Evolutionary conservation across 2,329 filamentous ascomycete species (phyloP).

Genomic region (Monilinia fructigena): DNA sequence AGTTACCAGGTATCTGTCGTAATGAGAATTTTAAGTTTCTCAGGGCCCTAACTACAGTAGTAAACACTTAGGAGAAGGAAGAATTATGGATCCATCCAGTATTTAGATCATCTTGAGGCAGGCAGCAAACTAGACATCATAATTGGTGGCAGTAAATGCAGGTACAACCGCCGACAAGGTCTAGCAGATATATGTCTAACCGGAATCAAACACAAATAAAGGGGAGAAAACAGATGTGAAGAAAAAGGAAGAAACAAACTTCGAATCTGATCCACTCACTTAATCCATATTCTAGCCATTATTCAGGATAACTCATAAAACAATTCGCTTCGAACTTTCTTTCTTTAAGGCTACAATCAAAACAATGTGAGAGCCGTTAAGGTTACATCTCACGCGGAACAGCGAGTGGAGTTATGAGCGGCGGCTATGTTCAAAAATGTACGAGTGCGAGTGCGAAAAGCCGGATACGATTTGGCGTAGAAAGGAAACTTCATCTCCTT

Average conservation of each 20-base stretch:
- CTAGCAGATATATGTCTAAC: neutral
- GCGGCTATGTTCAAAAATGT: constrained; percentile 1
- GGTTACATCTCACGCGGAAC: neutral
- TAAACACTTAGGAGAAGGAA: neutral
- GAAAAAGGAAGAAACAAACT: constrained; percentile 13
- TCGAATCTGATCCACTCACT: constrained; percentile 14
- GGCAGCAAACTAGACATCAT: neutral
- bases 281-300: neutral
- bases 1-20: neutral
- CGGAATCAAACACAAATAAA: neutral
- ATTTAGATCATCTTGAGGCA: neutral
- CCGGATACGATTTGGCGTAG: constrained; percentile 2
- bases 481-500: constrained; percentile 10
- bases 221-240: neutral
- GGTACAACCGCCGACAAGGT: constrained; percentile 17
- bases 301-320: constrained; percentile 1
- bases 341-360: neutral
- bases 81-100: constrained; percentile 12
- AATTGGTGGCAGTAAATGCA: constrained; percentile 24
- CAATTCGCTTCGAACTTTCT: neutral
- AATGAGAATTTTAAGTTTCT: neutral
- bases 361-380: neutral
- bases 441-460: constrained; percentile 10
- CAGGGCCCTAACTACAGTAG: neutral
- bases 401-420: neutral